Evolutionary conservation across 352 stramenopile genomes (phyloP).

Genomic region (Lagenidium sp.): DNA sequence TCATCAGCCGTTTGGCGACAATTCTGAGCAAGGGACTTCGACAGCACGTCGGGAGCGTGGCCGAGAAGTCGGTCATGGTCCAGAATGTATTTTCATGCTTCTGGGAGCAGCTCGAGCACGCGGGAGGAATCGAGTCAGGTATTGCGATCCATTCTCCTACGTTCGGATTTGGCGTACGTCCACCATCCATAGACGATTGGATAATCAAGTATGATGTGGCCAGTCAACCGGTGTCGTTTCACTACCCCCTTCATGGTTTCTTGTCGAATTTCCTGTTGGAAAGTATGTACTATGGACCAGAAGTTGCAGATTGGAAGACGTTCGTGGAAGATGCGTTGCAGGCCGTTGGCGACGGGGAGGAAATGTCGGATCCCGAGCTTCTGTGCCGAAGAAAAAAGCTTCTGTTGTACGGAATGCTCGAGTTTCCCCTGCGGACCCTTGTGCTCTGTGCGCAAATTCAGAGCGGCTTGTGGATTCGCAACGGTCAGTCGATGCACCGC

Average conservation of each 20-base stretch:
- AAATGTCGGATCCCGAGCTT: slow-evolving; percentile 7
- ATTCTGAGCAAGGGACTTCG: slow-evolving; percentile 56
- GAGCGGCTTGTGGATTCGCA: slow-evolving; percentile 77
- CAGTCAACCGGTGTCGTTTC: slow-evolving; percentile 78
- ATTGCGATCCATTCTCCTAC: slow-evolving; percentile 49
- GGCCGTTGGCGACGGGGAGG: slow-evolving; percentile 3
- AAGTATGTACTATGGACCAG: slow-evolving; percentile 48
- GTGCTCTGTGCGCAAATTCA: slow-evolving; percentile 72
- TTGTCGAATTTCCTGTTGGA: slow-evolving; percentile 77
- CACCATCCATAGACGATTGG: slow-evolving; percentile 17
- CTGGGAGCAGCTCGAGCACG: slow-evolving; percentile 57
- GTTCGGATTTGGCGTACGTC: slow-evolving; percentile 50
- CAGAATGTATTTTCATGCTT: slow-evolving; percentile 64
- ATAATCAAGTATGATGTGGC: slow-evolving; percentile 77
- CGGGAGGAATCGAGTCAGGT: slow-evolving; percentile 25
- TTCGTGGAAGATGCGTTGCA: slow-evolving; percentile 43
- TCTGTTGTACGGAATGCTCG: slow-evolving; percentile 65
- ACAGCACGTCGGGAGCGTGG: slow-evolving; percentile 30
- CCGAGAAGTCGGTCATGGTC: slow-evolving; percentile 46
- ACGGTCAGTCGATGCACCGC: slow-evolving; percentile 75
- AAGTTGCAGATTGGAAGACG: slow-evolving; percentile 31
- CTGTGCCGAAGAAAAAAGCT: slow-evolving; percentile 37
- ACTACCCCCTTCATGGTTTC: slow-evolving; percentile 85
- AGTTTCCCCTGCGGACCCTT: slow-evolving; percentile 68
- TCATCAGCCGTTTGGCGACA: slow-evolving; percentile 51